Evolutionary conservation across 2,329 filamentous ascomycete species (phyloP).

Genomic region (Exophiala viscosa): DNA sequence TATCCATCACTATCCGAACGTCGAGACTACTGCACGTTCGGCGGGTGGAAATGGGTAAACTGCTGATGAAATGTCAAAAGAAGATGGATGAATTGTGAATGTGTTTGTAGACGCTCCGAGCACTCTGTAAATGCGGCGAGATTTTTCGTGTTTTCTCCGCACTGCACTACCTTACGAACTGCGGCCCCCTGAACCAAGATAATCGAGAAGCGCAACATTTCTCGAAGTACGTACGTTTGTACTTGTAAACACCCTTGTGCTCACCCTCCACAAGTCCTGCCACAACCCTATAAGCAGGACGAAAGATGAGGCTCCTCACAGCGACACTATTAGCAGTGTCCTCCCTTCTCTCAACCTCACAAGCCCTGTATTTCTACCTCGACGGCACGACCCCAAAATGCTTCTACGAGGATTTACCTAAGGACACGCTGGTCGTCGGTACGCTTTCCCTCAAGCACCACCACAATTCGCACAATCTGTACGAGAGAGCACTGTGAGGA

Average conservation of each 20-base stretch:
- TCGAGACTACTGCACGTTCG: too few species aligned
- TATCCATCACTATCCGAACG: too few species aligned
- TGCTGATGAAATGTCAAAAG: neutral
- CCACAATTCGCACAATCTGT: neutral
- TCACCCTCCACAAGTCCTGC: neutral
- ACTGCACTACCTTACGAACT: neutral
- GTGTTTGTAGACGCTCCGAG: too few species aligned
- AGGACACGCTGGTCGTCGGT: constrained; percentile 93
- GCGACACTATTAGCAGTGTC: constrained; percentile 13
- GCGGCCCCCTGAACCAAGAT: neutral
- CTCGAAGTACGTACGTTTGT: too few species aligned
- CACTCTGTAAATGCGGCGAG: neutral
- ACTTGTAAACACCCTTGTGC: neutral
- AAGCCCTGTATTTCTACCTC: constrained; percentile 93
- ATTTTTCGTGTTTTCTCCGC: neutral
- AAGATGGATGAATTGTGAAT: neutral
- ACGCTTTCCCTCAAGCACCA: constrained; percentile 34
- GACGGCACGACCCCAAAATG: constrained; percentile 83
- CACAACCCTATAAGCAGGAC: neutral
- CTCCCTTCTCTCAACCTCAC: constrained; percentile 55
- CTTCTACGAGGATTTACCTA: constrained; percentile 97
- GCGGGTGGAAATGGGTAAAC: too few species aligned
- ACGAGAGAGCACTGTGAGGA: neutral
- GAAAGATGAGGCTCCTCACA: constrained; percentile 20
- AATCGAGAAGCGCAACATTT: neutral